A percentile compares a stretch with the other conserved stretches of the same genome.
Conservation (phyloP, 176 grass and related monocot species). For the Pontederia crassipes region DNA sequence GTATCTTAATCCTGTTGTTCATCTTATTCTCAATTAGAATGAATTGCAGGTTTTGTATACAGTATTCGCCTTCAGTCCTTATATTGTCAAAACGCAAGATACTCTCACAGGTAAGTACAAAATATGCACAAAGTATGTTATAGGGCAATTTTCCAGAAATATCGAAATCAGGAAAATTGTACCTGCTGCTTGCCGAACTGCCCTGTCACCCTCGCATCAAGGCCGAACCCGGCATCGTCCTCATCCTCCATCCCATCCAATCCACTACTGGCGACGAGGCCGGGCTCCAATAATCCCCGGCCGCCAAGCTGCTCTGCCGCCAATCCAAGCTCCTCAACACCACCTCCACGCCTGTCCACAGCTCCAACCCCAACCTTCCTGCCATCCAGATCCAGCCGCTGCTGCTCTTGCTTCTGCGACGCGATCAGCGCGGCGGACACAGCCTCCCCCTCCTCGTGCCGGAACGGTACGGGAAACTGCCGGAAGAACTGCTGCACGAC, state of each 20-base stretch:
- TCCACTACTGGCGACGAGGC: not conserved
- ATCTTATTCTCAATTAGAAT: too few relatives aligned
- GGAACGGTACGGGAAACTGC: conserved; percentile 44
- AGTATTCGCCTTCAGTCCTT: too few relatives aligned
- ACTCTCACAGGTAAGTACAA: not conserved
- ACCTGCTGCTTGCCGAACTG: conserved; percentile 48
- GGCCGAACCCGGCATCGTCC: conserved; percentile 37
- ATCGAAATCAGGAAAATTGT: not conserved
- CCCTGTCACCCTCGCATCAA: conserved; percentile 30
- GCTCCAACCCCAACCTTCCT: conserved; percentile 21
- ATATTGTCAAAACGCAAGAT: too few relatives aligned
- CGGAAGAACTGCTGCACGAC: conserved; percentile 65
- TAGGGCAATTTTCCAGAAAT: not conserved
- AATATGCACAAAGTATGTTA: not conserved
- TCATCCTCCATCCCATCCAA: conserved; percentile 44
- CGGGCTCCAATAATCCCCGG: not conserved
- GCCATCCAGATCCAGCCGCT: not conserved
- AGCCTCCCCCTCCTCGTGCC: conserved; percentile 33
- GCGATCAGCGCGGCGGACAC: conserved; percentile 1
- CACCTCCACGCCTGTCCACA: not conserved
- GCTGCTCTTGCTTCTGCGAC: not conserved
- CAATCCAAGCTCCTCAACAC: conserved; percentile 18
- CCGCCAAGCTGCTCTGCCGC: conserved; percentile 23
- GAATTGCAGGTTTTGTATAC: too few relatives aligned
- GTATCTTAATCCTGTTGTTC: too few relatives aligned